These are phyloP conservation scores for Hypomyces rosellus DNA, from an alignment of 2,329 filamentous ascomycete species.

Conservation along the genomic window DNA sequence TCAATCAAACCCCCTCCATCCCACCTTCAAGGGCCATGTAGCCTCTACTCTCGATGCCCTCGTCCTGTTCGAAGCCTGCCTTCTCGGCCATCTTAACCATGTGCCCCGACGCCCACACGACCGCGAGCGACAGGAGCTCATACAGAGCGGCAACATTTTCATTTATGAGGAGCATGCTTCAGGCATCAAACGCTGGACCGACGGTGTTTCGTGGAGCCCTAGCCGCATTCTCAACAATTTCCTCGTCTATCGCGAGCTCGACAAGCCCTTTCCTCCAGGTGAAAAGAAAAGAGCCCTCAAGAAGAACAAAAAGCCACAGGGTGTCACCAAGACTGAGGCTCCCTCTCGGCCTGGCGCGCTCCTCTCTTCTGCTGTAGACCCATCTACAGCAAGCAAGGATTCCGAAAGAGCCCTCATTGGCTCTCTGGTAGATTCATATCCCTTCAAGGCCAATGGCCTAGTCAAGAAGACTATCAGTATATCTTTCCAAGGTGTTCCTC, in stretches of 20 bases:
- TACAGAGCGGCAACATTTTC: slow-evolving; percentile 79
- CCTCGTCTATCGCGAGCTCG: slow-evolving; percentile 76
- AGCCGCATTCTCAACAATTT: slow-evolving; percentile 81
- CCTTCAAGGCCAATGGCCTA: slow-evolving; percentile 74
- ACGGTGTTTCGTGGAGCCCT: slow-evolving; percentile 85
- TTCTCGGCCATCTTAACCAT: slow-evolving; percentile 64
- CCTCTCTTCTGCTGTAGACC: slow-evolving; percentile 13
- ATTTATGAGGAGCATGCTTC: slow-evolving; percentile 89
- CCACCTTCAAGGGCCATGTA: slow-evolving; percentile 63
- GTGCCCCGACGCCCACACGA: slow-evolving; percentile 82
- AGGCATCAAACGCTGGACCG: slow-evolving; percentile 91
- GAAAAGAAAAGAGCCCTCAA: slow-evolving; percentile 83
- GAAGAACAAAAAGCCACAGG: slow-evolving; percentile 46
- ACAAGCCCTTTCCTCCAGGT: slow-evolving; percentile 69
- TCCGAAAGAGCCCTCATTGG: slow-evolving; percentile 54
- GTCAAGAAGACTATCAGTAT: slow-evolving; percentile 93
- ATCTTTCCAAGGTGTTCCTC: slow-evolving; percentile 63
- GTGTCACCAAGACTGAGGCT: slow-evolving; percentile 29
- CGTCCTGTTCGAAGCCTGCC: slow-evolving; percentile 71
- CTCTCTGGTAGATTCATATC: slow-evolving; percentile 82
- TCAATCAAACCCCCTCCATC: slow-evolving; percentile 37
- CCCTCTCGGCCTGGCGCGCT: slow-evolving; percentile 18
- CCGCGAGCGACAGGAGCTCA: slow-evolving; percentile 68
- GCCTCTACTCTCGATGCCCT: slow-evolving; percentile 69
- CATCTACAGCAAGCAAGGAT: slow-evolving; percentile 21